Percentiles rank a stretch among this genome's conserved stretches.
phyloP scores from a whole-genome alignment of 495 filamentous ascomycete species.

The Trichocladium uniseriatum region DNA sequence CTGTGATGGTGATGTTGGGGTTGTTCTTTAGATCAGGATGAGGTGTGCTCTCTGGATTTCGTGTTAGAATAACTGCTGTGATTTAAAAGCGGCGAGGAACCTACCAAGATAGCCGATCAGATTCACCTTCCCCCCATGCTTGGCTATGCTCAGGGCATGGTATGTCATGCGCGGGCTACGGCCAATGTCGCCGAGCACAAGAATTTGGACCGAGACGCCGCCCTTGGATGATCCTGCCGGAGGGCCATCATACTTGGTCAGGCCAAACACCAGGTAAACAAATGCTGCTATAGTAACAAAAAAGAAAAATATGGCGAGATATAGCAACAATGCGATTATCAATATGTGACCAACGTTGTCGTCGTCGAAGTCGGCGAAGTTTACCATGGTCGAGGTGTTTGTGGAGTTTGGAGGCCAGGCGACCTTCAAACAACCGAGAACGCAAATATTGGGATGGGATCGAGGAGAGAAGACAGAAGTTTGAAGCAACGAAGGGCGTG shows the following conservation, averaged over 20 bases:
- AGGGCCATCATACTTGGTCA: constrained; percentile 18
- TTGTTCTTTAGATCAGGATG: constrained; percentile 65
- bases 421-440: too few species aligned
- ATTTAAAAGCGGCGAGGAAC: constrained; percentile 5
- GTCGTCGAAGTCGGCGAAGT: neutral
- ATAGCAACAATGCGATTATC: neutral
- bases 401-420: neutral
- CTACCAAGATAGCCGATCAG: constrained; percentile 81
- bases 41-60: constrained; percentile 34
- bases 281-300: neutral
- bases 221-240: constrained; percentile 16
- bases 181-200: constrained; percentile 98
- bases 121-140: constrained; percentile 68
- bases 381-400: too few species aligned
- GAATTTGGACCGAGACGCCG: constrained; percentile 55
- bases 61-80: neutral
- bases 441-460: too few species aligned
- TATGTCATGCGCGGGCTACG: constrained; percentile 98
- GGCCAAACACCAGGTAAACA: constrained; percentile 3
- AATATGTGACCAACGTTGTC: neutral
- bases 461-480: too few species aligned
- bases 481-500: too few species aligned
- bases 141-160: constrained; percentile 87
- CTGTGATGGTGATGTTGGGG: constrained; percentile 50
- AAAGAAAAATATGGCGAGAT: neutral